phyloP scores from a whole-genome alignment of 1,284 basidiomycete species.

The Singerocomus inundabilis region DNA sequence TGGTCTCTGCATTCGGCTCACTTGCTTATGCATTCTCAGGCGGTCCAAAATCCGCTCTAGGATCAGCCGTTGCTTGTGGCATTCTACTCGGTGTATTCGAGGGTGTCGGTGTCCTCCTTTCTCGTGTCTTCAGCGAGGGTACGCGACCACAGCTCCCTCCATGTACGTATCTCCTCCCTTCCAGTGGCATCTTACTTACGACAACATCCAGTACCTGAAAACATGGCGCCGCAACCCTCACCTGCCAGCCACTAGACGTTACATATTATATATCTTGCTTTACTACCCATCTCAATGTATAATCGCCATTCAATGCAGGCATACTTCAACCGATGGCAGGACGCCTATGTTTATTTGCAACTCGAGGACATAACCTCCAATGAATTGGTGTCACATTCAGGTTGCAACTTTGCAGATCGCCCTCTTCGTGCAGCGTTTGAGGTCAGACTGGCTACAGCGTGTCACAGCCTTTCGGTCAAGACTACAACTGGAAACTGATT shows the following conservation, averaged over 20 bases:
- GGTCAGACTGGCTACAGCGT: slow-evolving; percentile 6
- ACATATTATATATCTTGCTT: slow-evolving; percentile 28
- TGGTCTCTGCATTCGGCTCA: slow-evolving; percentile 1
- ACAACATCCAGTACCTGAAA: slow-evolving; percentile 29
- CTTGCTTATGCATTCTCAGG: slow-evolving; percentile 46
- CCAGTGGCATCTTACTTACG: background rate
- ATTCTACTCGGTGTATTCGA: slow-evolving; percentile 96
- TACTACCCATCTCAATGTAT: slow-evolving; percentile 38
- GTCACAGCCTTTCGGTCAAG: slow-evolving; percentile 5
- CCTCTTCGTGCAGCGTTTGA: slow-evolving; percentile 4
- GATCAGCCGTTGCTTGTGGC: slow-evolving; percentile 93
- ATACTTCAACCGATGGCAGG: slow-evolving; percentile 30
- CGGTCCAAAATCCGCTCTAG: slow-evolving; percentile 88
- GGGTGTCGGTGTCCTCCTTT: slow-evolving; percentile 88
- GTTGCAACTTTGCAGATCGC: background rate
- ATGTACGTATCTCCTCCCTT: slow-evolving; percentile 17
- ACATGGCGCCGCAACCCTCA: slow-evolving; percentile 28
- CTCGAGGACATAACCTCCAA: background rate
- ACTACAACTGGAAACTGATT: slow-evolving; percentile 8
- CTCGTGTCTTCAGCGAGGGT: slow-evolving; percentile 80
- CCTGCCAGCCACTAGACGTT: slow-evolving; percentile 30
- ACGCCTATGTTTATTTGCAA: slow-evolving; percentile 10
- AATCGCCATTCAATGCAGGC: slow-evolving; percentile 38
- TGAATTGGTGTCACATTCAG: background rate
- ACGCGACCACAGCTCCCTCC: slow-evolving; percentile 67